A percentile compares a stretch with the other conserved stretches of the same genome.
Evolutionary conservation across 176 grass and related monocot species (phyloP).

Genomic region (Dendrocalamus sinicus): DNA sequence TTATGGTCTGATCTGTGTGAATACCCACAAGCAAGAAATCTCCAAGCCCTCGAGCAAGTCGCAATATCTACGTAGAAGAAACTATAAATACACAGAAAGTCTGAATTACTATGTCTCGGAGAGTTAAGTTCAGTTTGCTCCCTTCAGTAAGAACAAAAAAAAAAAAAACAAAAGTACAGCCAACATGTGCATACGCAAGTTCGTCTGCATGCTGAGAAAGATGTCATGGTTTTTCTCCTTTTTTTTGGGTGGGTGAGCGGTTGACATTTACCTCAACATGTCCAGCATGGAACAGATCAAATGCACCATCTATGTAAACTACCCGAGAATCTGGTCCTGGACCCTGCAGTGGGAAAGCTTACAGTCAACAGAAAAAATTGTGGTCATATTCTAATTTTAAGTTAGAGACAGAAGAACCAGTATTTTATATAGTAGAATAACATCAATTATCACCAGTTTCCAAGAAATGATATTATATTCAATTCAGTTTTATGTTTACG

Average conservation of each 20-base stretch:
- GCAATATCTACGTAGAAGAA: conserved; percentile 69
- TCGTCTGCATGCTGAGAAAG: background rate
- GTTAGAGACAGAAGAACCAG: background rate
- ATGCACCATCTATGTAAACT: conserved; percentile 96
- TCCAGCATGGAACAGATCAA: conserved; percentile 97
- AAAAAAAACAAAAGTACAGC: background rate
- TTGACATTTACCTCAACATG: conserved; percentile 82
- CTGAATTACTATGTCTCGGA: conserved; percentile 33
- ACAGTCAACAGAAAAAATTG: conserved; percentile 38
- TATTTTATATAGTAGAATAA: conserved; percentile 36
- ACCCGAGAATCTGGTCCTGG: conserved; percentile 84
- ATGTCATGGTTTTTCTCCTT: background rate
- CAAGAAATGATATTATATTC: conserved; percentile 5
- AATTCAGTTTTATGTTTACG: background rate
- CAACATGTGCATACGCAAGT: background rate
- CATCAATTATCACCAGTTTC: background rate
- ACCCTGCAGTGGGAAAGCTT: conserved; percentile 58
- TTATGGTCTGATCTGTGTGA: conserved; percentile 93
- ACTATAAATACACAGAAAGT: conserved; percentile 46
- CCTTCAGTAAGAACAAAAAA: background rate
- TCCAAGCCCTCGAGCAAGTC: conserved; percentile 91
- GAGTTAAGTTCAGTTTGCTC: background rate
- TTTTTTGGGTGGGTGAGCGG: background rate
- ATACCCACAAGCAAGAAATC: conserved; percentile 96
- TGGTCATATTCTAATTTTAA: conserved; percentile 5